Conservation (phyloP, 768 basidiomycete species). For the Polyporus arcularius region DNA sequence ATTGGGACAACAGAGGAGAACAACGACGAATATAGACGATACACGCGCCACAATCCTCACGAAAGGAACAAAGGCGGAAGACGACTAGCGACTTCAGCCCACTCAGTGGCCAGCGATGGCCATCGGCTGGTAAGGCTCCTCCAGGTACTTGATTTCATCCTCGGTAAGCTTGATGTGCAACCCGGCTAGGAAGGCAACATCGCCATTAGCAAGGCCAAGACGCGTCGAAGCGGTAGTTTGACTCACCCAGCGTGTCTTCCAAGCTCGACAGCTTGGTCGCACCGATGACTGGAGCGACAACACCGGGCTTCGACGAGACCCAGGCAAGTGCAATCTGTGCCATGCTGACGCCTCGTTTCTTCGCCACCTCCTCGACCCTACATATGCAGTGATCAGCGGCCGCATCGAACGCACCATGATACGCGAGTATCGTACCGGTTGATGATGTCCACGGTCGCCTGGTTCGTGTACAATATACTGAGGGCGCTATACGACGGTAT, state of each 20-base stretch:
- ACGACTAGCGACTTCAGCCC: no score
- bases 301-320: constrained; percentile 33
- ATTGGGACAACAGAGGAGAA: no score
- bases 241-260: no score
- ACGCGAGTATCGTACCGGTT: not conserved
- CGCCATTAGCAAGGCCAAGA: no score
- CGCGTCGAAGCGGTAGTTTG: no score
- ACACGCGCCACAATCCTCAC: no score
- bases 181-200: constrained; percentile 8
- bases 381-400: not conserved
- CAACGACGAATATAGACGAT: no score
- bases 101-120: constrained; percentile 44
- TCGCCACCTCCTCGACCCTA: constrained; percentile 43
- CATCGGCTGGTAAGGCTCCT: constrained; percentile 52
- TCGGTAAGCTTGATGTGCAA: constrained; percentile 35
- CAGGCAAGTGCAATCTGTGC: constrained; percentile 43
- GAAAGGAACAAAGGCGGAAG: no score
- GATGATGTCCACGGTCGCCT: not conserved
- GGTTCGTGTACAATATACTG: constrained; percentile 15
- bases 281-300: constrained; percentile 44
- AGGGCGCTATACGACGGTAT: not conserved
- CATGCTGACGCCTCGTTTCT: constrained; percentile 42
- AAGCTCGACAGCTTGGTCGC: constrained; percentile 40
- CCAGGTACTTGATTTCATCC: constrained; percentile 41
- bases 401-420: not conserved